Percentiles rank a stretch among this genome's conserved stretches.
Conservation (phyloP, 2,329 filamentous ascomycete species). For the Hypoxylon sp. region DNA sequence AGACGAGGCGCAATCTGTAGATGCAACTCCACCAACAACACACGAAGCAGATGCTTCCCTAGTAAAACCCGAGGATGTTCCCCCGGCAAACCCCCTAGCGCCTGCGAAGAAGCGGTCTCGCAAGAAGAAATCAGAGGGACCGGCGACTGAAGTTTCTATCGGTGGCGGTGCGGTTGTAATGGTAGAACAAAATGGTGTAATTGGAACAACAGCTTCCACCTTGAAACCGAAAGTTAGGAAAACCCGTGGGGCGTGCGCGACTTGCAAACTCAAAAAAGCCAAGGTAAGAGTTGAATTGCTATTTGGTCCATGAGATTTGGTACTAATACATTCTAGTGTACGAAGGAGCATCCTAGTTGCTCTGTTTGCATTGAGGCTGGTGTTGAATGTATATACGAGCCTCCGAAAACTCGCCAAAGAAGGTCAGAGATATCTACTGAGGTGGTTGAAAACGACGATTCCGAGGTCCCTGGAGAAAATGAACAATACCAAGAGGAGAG, state of each 20-base stretch:
- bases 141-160: conserved; percentile 31
- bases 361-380: conserved; percentile 41
- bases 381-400: conserved; percentile 44
- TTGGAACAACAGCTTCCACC: conserved; percentile 42
- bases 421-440: conserved; percentile 40
- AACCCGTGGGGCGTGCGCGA: conserved; percentile 48
- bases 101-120: conserved; percentile 41
- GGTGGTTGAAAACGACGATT: conserved; percentile 34
- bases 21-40: conserved; percentile 29
- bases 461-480: conserved; percentile 32
- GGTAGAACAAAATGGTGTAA: conserved; percentile 39
- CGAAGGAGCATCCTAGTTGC: conserved; percentile 49
- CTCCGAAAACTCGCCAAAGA: conserved; percentile 42
- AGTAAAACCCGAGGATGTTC: too few relatives aligned
- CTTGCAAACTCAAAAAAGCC: conserved; percentile 44
- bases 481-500: conserved; percentile 17
- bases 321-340: conserved; percentile 40
- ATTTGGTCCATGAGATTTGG: neutral
- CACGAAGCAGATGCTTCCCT: too few relatives aligned
- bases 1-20: conserved; percentile 27
- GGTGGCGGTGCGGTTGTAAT: conserved; percentile 42
- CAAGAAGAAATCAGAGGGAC: conserved; percentile 40
- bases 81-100: too few relatives aligned
- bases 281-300: conserved; percentile 37
- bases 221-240: conserved; percentile 39